A percentile compares a stretch with the other conserved stretches of the same genome.
Conservation (phyloP, 768 basidiomycete genomes). For the Naganishia randhawae region DNA sequence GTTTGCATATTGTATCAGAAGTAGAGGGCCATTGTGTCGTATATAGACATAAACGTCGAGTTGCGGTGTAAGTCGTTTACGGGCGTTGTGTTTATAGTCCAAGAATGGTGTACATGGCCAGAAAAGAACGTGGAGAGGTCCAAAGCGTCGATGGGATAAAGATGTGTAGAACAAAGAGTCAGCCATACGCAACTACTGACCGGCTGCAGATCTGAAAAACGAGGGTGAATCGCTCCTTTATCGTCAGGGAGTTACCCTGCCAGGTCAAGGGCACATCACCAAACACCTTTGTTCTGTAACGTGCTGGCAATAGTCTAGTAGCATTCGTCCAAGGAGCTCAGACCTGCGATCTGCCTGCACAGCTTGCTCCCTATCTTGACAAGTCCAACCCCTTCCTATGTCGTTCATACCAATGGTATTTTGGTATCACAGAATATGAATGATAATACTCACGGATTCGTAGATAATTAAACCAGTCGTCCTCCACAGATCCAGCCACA, state of each 20-base stretch:
- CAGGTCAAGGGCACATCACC: background rate
- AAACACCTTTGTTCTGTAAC: background rate
- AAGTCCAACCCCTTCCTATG: background rate
- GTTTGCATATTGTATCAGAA: background rate
- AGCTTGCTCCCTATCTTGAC: background rate
- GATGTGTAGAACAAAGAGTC: background rate
- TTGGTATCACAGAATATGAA: background rate
- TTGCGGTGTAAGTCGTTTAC: background rate
- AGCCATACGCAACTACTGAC: background rate
- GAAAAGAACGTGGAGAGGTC: background rate
- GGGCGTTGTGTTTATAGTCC: background rate
- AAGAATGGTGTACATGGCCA: background rate
- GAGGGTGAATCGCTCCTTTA: background rate
- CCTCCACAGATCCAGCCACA: background rate
- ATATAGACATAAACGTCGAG: too few relatives aligned
- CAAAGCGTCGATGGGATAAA: background rate
- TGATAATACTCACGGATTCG: background rate
- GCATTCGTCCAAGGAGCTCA: background rate
- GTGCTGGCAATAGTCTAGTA: background rate
- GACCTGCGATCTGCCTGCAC: background rate
- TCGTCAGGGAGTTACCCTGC: background rate
- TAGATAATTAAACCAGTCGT: background rate
- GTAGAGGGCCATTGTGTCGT: background rate
- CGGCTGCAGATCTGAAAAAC: background rate
- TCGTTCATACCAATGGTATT: too few relatives aligned